Evolutionary conservation across 495 filamentous ascomycete species (phyloP), one percentile per base, ranked within the genome.

Genomic region (Penicillium pulvis): DNA sequence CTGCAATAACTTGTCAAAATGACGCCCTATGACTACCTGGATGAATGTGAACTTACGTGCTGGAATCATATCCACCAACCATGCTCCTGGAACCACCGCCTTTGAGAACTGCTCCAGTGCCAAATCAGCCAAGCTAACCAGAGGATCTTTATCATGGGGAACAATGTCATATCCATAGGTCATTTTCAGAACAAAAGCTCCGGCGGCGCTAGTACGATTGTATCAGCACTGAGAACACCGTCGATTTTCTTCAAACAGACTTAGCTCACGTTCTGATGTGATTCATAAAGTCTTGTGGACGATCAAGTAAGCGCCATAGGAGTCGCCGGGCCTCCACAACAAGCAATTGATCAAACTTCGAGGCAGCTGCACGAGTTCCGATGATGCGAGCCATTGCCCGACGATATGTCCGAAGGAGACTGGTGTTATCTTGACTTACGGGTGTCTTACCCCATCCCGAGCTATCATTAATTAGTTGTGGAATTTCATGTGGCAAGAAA

Each of bases 141-240:
- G 60, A 16, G 75, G 72, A 59, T 85, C 82, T 0, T 49, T 42
- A 2, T 42, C 55, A 35, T 75, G 65, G 6, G 68, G 63, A 51
- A 79, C 77, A 11, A 73, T 70, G 0, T 67, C 75, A 57, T 85
- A 83, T 16, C 79, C 80, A 53, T 83, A 85, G 3, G 64, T 59
- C 4, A 80, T 74, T 30, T 80, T 80, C 1, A 83, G 58, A 9
- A 83, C 78, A 11, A 80, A 58, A 8, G 74, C 67, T 9, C 75
- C 80, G 6, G 76, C 70, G 6, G 39, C 39, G 4, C 39, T 41
- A 16, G 12, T n/a, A 17, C 16, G 1, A 3, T 41, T 41, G 14
- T 17, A 6, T 41, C 17, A 41, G 24, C 14, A 68, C 39, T 36
- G 33, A 28, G 33, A 36, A 12, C 14, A 12, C 33, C 3, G 12